A percentile compares a stretch with the other conserved stretches of the same genome.
phyloP scores from a whole-genome alignment of 805 yeast species.

The Suhomyces vadensis region DNA sequence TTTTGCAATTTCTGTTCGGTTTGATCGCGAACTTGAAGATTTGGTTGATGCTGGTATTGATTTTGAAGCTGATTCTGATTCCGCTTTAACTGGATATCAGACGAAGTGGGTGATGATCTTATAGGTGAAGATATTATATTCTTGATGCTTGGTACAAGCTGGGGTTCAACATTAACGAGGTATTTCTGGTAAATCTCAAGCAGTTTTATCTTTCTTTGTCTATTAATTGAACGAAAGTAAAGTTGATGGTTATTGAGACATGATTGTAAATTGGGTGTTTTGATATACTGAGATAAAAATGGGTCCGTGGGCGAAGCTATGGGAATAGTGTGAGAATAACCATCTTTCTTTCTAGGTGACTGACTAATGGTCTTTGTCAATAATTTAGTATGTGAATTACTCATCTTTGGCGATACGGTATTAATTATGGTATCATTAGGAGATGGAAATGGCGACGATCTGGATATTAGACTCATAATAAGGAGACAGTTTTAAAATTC shows the following conservation, averaged over 20 bases:
- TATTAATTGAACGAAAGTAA: constrained; percentile 20
- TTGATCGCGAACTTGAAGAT: too few species aligned
- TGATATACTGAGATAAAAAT: constrained; percentile 24
- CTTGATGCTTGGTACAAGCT: neutral
- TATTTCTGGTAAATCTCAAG: constrained; percentile 26
- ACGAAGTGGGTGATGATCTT: neutral
- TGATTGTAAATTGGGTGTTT: constrained; percentile 15
- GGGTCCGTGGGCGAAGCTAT: constrained; percentile 15
- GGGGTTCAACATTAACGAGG: constrained; percentile 8
- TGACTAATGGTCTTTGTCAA: neutral
- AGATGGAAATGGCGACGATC: constrained; percentile 14
- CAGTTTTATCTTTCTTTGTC: constrained; percentile 20
- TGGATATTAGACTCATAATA: constrained; percentile 12
- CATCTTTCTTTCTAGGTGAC: neutral
- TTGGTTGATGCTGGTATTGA: neutral
- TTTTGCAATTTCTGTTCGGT: neutral
- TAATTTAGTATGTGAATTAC: constrained; percentile 2
- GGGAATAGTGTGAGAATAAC: neutral
- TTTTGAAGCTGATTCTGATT: neutral
- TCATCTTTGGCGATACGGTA: constrained; percentile 12
- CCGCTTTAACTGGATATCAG: neutral
- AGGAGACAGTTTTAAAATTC: neutral
- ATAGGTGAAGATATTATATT: neutral
- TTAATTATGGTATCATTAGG: constrained; percentile 14
- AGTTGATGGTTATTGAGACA: constrained; percentile 18